Base-by-base conservation (phyloP, 2,329 filamentous ascomycete genomes). In the Helotiales sp. region DNA sequence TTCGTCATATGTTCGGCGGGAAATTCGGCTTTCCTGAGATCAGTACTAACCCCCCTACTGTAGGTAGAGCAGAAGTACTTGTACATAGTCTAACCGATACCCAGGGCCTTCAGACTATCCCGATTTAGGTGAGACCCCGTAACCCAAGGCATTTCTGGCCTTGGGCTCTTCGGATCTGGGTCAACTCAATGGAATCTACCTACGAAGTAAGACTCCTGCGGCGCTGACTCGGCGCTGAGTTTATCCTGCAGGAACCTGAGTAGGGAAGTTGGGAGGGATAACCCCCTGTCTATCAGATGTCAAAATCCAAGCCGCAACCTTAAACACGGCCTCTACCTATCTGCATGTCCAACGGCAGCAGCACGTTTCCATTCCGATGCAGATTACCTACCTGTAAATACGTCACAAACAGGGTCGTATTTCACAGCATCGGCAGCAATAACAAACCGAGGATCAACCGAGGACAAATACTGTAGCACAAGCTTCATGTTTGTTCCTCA, bases 201-300 rank as follows among this genome's bases (percentile, higher is more conserved):
- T n/a, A n/a, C n/a, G n/a, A n/a, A n/a, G n/a, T n/a, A n/a, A 34
- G 30, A 34, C 30, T 20, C n/a, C 37, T 10, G 20, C 52, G 30
- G 52, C 30, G 28, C n/a, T 55, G 52, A 37, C 52, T 55, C 52
- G 52, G 47, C 22, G 52, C 52, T 55, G 30, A 55, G 24, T n/a
- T 13, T 55, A 7, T n/a, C 49, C 22, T 22, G 24, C 6, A 50
- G 20, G 26, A 22, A 17, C 4, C 22, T 30, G 49, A 52, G 49
- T 17, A 34, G n/a, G 26, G 20, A 57, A 57, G 30, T 7, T 57
- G 52, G 30, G 30, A 37, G 4, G n/a, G n/a, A n/a, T n/a, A n/a
- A 11, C 28, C 52, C 50, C 50, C 52, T 57, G 52, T 40, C 54
- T 37, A 57, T 57, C 54, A 37, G 54, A 57, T 57, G 54, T 32